Conservation (phyloP, 2,329 filamentous ascomycete genomes). For the Clonostachys chloroleuca region DNA sequence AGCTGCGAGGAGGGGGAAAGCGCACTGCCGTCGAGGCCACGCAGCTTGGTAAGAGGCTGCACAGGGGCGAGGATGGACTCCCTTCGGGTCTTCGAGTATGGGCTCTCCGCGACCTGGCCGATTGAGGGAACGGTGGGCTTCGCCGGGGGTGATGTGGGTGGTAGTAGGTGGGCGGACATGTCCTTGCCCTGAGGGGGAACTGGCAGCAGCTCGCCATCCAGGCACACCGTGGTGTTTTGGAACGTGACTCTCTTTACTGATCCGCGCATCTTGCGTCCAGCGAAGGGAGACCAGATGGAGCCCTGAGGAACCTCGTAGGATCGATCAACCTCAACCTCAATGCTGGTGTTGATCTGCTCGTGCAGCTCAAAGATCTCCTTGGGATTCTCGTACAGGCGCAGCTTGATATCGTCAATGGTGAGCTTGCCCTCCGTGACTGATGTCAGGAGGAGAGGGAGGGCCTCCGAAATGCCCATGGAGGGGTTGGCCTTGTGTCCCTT, state of each 20-base stretch:
- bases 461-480: conserved; percentile 65
- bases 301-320: conserved; percentile 61
- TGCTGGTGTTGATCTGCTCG: conserved; percentile 67
- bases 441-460: conserved; percentile 70
- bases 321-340: conserved; percentile 74
- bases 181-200: conserved; percentile 62
- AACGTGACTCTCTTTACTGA: conserved; percentile 73
- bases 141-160: conserved; percentile 52
- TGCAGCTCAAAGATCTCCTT: conserved; percentile 80
- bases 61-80: conserved; percentile 19
- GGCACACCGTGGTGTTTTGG: conserved; percentile 68
- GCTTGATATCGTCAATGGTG: conserved; percentile 68
- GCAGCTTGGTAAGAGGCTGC: conserved; percentile 18
- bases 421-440: conserved; percentile 71
- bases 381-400: conserved; percentile 71
- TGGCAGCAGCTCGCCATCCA: conserved; percentile 59
- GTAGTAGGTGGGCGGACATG: conserved; percentile 65
- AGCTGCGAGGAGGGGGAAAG: conserved; percentile 5
- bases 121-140: conserved; percentile 41
- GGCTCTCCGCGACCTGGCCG: conserved; percentile 26
- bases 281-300: conserved; percentile 64
- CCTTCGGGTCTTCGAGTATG: conserved; percentile 21
- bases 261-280: conserved; percentile 63
- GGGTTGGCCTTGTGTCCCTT: conserved; percentile 49
- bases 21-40: conserved; percentile 14